Evolutionary conservation across 352 stramenopile species (phyloP).

Genomic region (Blastocystis sp.): DNA sequence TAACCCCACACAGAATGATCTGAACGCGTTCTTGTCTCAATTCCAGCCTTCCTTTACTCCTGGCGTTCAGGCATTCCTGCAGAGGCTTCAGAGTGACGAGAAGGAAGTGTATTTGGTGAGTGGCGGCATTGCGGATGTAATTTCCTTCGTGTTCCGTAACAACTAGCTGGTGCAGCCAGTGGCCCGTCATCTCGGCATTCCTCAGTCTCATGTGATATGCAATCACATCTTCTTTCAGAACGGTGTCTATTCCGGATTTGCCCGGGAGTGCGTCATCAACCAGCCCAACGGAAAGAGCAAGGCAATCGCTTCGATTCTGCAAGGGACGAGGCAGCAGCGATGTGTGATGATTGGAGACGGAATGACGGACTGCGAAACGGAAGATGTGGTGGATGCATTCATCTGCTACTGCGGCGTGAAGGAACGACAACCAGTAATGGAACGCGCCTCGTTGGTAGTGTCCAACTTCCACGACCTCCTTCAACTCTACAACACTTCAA

Average conservation of each 20-base stretch:
- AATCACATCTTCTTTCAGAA: slow-evolving; percentile 62
- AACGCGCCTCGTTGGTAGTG: background rate
- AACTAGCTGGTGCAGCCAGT: slow-evolving; percentile 36
- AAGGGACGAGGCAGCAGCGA: background rate
- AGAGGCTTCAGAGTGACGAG: background rate
- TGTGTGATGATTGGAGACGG: slow-evolving; percentile 69
- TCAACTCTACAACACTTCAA: background rate
- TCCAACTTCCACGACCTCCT: slow-evolving; percentile 4
- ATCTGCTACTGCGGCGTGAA: slow-evolving; percentile 50
- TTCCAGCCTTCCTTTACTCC: background rate
- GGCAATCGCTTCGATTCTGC: slow-evolving; percentile 23
- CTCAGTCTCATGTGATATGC: slow-evolving; percentile 28
- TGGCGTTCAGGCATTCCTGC: slow-evolving; percentile 40
- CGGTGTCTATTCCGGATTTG: slow-evolving; percentile 44
- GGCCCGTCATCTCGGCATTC: background rate
- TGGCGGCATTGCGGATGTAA: slow-evolving; percentile 51
- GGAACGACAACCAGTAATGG: background rate
- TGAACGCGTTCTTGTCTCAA: slow-evolving; percentile 9
- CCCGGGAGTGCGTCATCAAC: background rate
- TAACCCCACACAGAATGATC: background rate
- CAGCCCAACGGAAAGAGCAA: slow-evolving; percentile 8
- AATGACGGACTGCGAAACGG: slow-evolving; percentile 56
- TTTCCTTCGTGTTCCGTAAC: background rate
- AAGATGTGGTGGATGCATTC: slow-evolving; percentile 44
- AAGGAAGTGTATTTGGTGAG: slow-evolving; percentile 50